These are phyloP conservation scores for Escallonia rubra DNA, from an alignment of 129 eudicot species.

Conservation along the genomic window DNA sequence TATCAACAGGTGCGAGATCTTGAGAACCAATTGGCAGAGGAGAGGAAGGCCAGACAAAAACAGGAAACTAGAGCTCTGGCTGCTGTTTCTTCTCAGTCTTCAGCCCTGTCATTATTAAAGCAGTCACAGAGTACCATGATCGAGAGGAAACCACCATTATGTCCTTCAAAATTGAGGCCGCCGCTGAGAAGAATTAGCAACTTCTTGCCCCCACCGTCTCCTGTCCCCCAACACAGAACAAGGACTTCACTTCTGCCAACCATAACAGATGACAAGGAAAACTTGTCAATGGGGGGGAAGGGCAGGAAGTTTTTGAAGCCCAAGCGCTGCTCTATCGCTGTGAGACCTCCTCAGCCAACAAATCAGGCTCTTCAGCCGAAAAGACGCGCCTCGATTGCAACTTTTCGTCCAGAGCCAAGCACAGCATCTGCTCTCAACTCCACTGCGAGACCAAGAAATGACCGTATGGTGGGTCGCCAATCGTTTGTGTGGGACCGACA, in stretches of 20 bases:
- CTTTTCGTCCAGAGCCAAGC: constrained; percentile 41
- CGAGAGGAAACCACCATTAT: constrained; percentile 71
- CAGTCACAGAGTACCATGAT: constrained; percentile 46
- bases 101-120: constrained; percentile 37
- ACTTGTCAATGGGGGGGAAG: constrained; percentile 20
- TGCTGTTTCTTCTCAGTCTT: constrained; percentile 51
- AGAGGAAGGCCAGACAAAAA: constrained; percentile 72
- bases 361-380: constrained; percentile 44
- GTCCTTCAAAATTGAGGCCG: constrained; percentile 58
- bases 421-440: constrained; percentile 34
- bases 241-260: constrained; percentile 24
- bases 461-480: constrained; percentile 45
- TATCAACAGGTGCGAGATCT: constrained; percentile 58
- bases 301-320: constrained; percentile 30
- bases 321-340: constrained; percentile 56
- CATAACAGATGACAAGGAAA: constrained; percentile 54
- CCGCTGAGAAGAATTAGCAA: constrained; percentile 76
- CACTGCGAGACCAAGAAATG: constrained; percentile 27
- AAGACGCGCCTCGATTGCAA: constrained; percentile 74
- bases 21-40: constrained; percentile 81
- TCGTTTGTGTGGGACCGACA: constrained; percentile 73
- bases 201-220: constrained; percentile 48
- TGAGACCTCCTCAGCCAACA: constrained; percentile 36
- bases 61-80: constrained; percentile 81
- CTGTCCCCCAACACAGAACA: constrained; percentile 30